Percentiles rank a stretch among this genome's conserved stretches.
Conservation (phyloP, 108 stramenopile genomes). For the Conticribra guillardii region DNA sequence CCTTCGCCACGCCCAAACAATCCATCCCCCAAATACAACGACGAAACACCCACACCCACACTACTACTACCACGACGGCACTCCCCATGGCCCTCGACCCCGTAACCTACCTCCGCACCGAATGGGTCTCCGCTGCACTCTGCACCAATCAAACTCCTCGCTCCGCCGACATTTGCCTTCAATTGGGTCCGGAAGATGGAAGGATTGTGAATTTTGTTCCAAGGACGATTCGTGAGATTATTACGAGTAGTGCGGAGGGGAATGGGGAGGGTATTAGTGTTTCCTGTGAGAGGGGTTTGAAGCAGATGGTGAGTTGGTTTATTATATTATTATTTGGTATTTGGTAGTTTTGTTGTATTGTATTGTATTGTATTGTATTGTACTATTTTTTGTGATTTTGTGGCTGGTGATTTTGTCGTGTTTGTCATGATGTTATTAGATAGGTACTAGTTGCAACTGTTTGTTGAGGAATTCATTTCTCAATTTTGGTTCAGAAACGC, state of each 20-base stretch:
- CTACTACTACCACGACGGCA: background rate
- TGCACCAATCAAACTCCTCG: constrained; percentile 88
- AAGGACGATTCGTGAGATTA: constrained; percentile 71
- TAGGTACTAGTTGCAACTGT: too few species aligned
- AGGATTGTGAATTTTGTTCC: constrained; percentile 84
- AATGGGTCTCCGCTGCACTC: constrained; percentile 86
- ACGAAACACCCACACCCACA: background rate
- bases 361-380: too few species aligned
- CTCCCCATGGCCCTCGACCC: constrained; percentile 70
- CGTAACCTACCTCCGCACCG: constrained; percentile 83
- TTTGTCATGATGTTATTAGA: too few species aligned
- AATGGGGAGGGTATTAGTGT: constrained; percentile 60
- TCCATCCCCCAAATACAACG: background rate
- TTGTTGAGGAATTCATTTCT: too few species aligned
- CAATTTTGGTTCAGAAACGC: too few species aligned
- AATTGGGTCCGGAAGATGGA: constrained; percentile 81
- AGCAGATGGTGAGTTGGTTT: constrained; percentile 47
- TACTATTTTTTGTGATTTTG: too few species aligned
- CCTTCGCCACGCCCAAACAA: too few species aligned
- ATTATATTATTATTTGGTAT: too few species aligned
- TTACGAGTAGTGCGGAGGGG: constrained; percentile 68
- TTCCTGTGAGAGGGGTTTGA: constrained; percentile 59
- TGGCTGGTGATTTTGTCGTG: too few species aligned
- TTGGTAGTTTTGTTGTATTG: too few species aligned
- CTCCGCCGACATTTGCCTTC: constrained; percentile 63